Base-by-base conservation (phyloP, 2,329 filamentous ascomycete species). In the Sordariomycetes sp. region DNA sequence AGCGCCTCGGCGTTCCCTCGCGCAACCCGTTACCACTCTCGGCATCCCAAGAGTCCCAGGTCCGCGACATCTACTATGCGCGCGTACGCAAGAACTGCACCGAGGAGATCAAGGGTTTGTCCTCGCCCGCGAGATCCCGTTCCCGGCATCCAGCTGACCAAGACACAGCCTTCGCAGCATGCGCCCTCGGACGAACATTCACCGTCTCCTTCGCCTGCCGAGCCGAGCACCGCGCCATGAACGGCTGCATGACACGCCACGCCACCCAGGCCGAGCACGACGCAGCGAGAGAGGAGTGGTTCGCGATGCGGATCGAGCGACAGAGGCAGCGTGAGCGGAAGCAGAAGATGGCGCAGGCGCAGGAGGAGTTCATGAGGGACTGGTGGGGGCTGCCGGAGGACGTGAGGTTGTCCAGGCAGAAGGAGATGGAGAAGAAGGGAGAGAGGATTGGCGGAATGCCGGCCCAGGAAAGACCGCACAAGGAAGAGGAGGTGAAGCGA, bases 81-180 rank as follows among this genome's bases (percentile, higher is more conserved):
- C 73, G 84, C 38, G 87, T 94, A 40, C 72, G 87, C 44, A 68
- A 66, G 21, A 68, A 79, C 48, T 95, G 88, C 61, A 76, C 77
- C 5, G 71, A 75, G 0, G 83, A 90, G 52, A 88, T 92, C 37
- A 83, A 84, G 63, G 77, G 83, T 86, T 47, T 32, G 57, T 47
- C 23, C 3, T 29, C 31, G 24, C 21, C 26, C 29, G n/a, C n/a
- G n/a, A n/a, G n/a, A n/a, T n/a, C n/a, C n/a, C n/a, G n/a, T n/a
- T n/a, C n/a, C n/a, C n/a, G n/a, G n/a, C n/a, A n/a, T n/a, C n/a
- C n/a, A n/a, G n/a, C n/a, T n/a, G n/a, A n/a, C n/a, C n/a, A n/a
- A n/a, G n/a, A n/a, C n/a, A n/a, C 46, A 95, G 90, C 83, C 41
- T 98, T 98, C 56, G 92, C 92, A 38, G 79, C 82, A 45, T 98